Evolutionary conservation across 2,329 filamentous ascomycete species (phyloP), one percentile per base, ranked within the genome.

Genomic region (Tolypocladium capitatum): DNA sequence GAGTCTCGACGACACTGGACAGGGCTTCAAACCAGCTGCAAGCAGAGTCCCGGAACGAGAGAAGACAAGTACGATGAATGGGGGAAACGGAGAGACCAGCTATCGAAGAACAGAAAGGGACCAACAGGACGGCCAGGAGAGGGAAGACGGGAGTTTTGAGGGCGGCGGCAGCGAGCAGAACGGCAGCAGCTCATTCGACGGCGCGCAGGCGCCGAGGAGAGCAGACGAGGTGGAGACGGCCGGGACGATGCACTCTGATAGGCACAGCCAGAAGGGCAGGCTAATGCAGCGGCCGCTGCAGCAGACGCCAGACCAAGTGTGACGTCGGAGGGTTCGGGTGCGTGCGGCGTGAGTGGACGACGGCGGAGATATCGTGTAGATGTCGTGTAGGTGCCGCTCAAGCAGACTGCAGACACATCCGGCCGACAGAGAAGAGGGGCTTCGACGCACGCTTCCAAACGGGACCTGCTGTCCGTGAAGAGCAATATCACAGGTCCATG

Each of bases 111-210:
- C 28, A 41, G 18, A 20, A 58, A 47, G 44, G 38, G 36, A 30
- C 43, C 59, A 56, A 59, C 54, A 58, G 55, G 58, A 56, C 59
- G 58, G 54, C 55, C 58, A 59, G 59, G 55, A 54, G 64, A 65
- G 69, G 71, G 68, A 63, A 61, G 62, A 59, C 55, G 62, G 60
- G 64, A 69, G 68, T 77, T 78, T 76, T 77, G 72, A 75, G 69
- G 54, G 52, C 53, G 53, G 52, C 53, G 50, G 57, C 55, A 54
- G 51, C 49, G 49, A 61, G 46, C 60, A 55, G 60, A 54, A 48
- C 47, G 52, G 47, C 48, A 51, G 44, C 38, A 49, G 53, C 56
- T 59, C 54, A 64, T 63, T 65, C 60, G 60, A 63, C 55, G 50
- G 47, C 34, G 46, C 50, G 49, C 53, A 72, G 68, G 65, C 63